These are phyloP conservation scores for Perkinsus marinus DNA, from an alignment of 169 alveolate genomes.

Conservation along the genomic window DNA sequence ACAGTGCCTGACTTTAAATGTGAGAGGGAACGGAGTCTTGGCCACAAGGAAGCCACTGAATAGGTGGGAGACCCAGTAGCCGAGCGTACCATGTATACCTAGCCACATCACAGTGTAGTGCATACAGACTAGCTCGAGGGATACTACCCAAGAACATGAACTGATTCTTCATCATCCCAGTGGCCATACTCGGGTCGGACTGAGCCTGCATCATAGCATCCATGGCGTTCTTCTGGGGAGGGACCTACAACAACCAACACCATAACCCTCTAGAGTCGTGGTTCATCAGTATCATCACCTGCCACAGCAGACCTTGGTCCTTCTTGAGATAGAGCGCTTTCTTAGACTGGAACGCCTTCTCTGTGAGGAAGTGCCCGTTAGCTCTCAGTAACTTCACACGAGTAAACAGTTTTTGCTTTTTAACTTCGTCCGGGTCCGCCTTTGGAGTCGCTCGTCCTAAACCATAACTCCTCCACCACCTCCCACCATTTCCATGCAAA, in stretches of 20 bases:
- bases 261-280: not conserved
- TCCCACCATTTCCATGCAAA: no score
- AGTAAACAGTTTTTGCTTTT: not conserved
- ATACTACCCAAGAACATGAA: not conserved
- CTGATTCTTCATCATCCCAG: not conserved
- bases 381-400: not conserved
- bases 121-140: not conserved
- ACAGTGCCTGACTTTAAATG: conserved; percentile 16
- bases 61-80: conserved; percentile 35
- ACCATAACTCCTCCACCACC: not conserved
- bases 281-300: not conserved
- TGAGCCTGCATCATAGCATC: not conserved
- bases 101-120: not conserved
- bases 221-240: not conserved
- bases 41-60: conserved; percentile 56
- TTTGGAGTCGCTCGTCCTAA: not conserved
- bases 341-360: not conserved
- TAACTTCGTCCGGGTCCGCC: not conserved
- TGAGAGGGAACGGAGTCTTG: conserved; percentile 64
- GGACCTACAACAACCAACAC: not conserved
- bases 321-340: not conserved
- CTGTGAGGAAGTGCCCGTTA: not conserved
- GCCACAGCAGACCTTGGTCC: not conserved
- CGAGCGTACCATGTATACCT: not conserved
- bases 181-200: not conserved